Evolutionary conservation across 768 basidiomycete species (phyloP), one percentile per base, ranked within the genome.

Genomic region (Mycena amicta): DNA sequence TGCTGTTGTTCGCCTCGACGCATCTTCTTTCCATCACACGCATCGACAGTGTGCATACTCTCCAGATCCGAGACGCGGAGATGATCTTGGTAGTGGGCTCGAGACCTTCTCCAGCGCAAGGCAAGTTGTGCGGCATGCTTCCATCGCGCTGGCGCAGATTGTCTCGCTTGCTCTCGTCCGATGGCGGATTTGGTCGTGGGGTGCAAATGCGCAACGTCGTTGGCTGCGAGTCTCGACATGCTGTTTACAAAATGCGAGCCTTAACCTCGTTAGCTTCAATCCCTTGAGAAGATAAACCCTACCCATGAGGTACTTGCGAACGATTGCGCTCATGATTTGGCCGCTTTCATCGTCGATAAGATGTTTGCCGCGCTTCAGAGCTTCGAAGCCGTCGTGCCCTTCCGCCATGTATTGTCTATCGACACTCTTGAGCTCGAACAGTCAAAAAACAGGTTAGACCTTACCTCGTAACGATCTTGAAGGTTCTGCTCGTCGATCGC

Each of bases 291-390:
- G n/a, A 5, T n/a, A 23, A 45, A 23, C 43, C 6, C 59, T 61
- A 90, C 93, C 94, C 41, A 96, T 81, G 2, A 95, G 76, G 73
- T 94, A 95, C 64, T 87, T 88, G 62, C 94, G 79, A 28, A 95
- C 89, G 52, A 96, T 83, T 23, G 79, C 73, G 67, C 88, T 91
- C 83, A 92, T 84, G 60, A 92, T 74, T 61, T 87, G 82, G 8
- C 93, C 94, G 53, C 82, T 81, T 71, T 97, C 94, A 57, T 93
- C 88, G 66, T 95, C 92, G 25, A 95, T 80, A 39, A 95, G 80
- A 64, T 85, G 86, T 57, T 78, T 78, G 22, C 83, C 78, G 20
- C 83, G 85, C 62, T 84, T 84, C 29, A 96, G 76, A 2, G 87
- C 79, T 0, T 74, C 72, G 71, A 86, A 97, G 0, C 94, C 94